Percentiles rank a stretch among this genome's conserved stretches.
These are phyloP conservation scores for Rubia occidens DNA, from an alignment of 305 asterid genomes.

Conservation along the genomic window DNA sequence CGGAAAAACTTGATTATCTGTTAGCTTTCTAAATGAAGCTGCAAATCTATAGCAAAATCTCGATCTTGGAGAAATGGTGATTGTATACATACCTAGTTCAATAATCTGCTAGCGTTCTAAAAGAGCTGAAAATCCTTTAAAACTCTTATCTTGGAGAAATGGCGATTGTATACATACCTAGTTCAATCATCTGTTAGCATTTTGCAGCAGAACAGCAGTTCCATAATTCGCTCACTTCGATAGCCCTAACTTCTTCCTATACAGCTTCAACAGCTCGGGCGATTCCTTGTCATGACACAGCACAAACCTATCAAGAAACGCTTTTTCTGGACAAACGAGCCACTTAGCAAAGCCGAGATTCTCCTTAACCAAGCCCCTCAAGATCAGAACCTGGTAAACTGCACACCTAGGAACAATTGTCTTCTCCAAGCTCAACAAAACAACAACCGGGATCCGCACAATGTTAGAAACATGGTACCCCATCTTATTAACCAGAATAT, in stretches of 20 bases:
- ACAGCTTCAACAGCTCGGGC: slow-evolving; percentile 19
- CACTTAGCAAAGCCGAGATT: neutral
- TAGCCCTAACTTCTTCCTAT: slow-evolving; percentile 7
- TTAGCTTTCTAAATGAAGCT: too few relatives aligned
- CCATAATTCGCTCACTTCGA: neutral
- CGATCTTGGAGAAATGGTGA: neutral
- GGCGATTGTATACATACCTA: neutral
- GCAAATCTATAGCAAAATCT: neutral
- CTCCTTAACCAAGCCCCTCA: slow-evolving; percentile 15
- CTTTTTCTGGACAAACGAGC: slow-evolving; percentile 1
- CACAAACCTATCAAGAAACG: slow-evolving; percentile 17
- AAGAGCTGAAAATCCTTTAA: neutral
- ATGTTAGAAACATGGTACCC: slow-evolving; percentile 6
- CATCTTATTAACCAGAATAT: slow-evolving; percentile 17
- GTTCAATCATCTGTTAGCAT: neutral
- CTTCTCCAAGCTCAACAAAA: slow-evolving; percentile 20
- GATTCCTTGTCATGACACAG: slow-evolving; percentile 7
- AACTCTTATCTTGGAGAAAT: neutral
- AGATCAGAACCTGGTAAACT: slow-evolving; percentile 15
- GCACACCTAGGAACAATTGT: slow-evolving; percentile 20
- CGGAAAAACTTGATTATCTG: too few relatives aligned
- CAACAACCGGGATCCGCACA: neutral
- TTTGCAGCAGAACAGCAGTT: neutral
- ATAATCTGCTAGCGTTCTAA: neutral
- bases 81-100: neutral